A percentile compares a stretch with the other conserved stretches of the same genome.
These are phyloP conservation scores for Sporothrix curviconia DNA, from an alignment of 2,329 filamentous ascomycete genomes.

Conservation along the genomic window DNA sequence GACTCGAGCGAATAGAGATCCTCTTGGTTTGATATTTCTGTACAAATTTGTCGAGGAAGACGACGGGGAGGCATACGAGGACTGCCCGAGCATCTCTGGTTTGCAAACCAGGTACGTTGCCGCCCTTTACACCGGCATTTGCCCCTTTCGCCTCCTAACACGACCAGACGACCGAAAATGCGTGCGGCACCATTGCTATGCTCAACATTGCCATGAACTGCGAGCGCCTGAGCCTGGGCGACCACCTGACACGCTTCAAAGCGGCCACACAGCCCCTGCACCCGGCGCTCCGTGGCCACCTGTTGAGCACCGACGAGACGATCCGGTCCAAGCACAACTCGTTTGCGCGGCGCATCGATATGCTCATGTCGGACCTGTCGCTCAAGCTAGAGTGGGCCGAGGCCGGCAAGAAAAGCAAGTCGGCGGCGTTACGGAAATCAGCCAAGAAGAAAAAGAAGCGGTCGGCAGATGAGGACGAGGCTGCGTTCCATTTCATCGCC, in stretches of 20 bases:
- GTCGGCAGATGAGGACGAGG: constrained; percentile 54
- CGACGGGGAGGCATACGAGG: constrained; percentile 45
- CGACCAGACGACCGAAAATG: constrained; percentile 65
- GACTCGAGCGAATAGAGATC: constrained; percentile 43
- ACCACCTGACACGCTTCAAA: constrained; percentile 67
- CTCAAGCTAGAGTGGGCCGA: constrained; percentile 49
- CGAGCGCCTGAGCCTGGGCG: constrained; percentile 57
- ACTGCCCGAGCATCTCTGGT: constrained; percentile 67
- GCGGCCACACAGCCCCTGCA: constrained; percentile 60
- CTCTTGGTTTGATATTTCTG: constrained; percentile 82
- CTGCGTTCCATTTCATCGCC: constrained; percentile 96
- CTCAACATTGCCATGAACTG: constrained; percentile 92
- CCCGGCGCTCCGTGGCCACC: constrained; percentile 68
- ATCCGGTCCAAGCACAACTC: constrained; percentile 83
- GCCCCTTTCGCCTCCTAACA: neutral
- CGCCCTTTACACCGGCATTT: too few species aligned
- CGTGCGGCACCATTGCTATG: constrained; percentile 86
- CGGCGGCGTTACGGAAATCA: constrained; percentile 28
- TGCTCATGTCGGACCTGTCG: constrained; percentile 63
- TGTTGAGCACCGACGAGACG: constrained; percentile 66
- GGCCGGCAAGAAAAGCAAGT: constrained; percentile 30
- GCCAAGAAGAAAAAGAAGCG: constrained; percentile 22
- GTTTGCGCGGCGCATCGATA: constrained; percentile 74
- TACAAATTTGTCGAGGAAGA: constrained; percentile 61
- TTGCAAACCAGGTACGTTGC: constrained; percentile 72